Evolutionary conservation across 164 flowering plant genomes (phyloP).

Genomic region (Tinospora cordifolia): DNA sequence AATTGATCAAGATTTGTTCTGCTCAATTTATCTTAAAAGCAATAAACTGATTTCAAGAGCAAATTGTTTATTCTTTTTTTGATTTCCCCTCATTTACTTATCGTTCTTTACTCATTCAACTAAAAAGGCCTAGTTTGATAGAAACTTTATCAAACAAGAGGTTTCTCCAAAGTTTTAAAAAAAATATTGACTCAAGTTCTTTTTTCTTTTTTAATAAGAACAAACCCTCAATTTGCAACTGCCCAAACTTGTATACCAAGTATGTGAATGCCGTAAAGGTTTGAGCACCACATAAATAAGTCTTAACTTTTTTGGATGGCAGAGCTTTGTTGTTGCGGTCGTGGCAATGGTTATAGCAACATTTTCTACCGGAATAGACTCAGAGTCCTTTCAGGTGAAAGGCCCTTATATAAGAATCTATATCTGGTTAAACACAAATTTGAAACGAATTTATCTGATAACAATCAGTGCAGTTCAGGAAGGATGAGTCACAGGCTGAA

Average conservation of each 20-base stretch:
- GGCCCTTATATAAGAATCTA: neutral
- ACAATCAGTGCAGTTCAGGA: slow-evolving; percentile 55
- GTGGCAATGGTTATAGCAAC: slow-evolving; percentile 84
- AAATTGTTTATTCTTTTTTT: too few species aligned
- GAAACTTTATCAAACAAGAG: neutral
- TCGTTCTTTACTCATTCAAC: neutral
- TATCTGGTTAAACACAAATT: neutral
- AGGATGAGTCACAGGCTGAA: slow-evolving; percentile 35
- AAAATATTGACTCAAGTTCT: neutral
- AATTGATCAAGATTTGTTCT: neutral
- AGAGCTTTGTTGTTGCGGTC: slow-evolving; percentile 82
- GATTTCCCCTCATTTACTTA: too few species aligned
- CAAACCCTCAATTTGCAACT: neutral
- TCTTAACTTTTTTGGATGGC: slow-evolving; percentile 18
- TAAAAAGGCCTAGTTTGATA: neutral
- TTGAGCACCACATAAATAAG: neutral
- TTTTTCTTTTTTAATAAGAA: neutral
- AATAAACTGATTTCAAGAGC: neutral
- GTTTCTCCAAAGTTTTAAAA: neutral
- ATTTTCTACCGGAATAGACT: slow-evolving; percentile 91
- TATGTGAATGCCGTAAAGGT: neutral
- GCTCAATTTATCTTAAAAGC: neutral
- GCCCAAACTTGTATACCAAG: neutral
- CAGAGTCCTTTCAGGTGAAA: slow-evolving; percentile 81
- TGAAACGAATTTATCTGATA: slow-evolving; percentile 16